Evolutionary conservation across 129 eudicot genomes (phyloP).

Genomic region (Tagetes erecta): DNA sequence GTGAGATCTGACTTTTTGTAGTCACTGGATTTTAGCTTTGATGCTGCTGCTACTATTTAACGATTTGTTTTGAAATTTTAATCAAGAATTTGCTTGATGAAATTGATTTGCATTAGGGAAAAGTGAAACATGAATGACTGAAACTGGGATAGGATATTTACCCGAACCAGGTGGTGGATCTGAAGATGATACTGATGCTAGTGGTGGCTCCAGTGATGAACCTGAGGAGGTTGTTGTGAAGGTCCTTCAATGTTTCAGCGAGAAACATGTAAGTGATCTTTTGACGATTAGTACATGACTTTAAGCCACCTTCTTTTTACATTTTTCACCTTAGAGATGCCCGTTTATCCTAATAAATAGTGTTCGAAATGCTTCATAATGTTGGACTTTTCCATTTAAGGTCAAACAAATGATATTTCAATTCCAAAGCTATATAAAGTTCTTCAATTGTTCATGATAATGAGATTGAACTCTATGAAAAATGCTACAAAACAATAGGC

Average conservation of each 20-base stretch:
- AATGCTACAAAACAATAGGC: too few species aligned
- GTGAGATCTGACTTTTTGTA: too few species aligned
- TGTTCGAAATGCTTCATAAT: background rate
- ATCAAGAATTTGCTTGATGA: background rate
- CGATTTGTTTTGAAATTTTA: too few species aligned
- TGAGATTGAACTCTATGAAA: background rate
- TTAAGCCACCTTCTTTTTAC: background rate
- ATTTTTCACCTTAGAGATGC: background rate
- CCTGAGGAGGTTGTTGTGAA: slow-evolving; percentile 48
- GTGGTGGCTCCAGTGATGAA: slow-evolving; percentile 28
- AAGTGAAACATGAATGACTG: slow-evolving; percentile 35
- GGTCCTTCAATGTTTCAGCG: slow-evolving; percentile 60
- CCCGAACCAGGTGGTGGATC: slow-evolving; percentile 50
- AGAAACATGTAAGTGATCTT: slow-evolving; percentile 48
- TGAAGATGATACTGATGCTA: slow-evolving; percentile 5
- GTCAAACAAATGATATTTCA: background rate
- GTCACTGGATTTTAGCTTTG: too few species aligned
- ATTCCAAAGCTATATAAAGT: background rate
- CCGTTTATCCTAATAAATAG: background rate
- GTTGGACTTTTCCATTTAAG: background rate
- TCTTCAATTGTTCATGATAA: background rate
- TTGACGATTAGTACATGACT: background rate
- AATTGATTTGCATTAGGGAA: slow-evolving; percentile 35
- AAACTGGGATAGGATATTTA: slow-evolving; percentile 38
- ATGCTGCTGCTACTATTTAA: too few species aligned